Base-by-base conservation (phyloP, 768 basidiomycete genomes). In the Lactifluus hygrophoroides region DNA sequence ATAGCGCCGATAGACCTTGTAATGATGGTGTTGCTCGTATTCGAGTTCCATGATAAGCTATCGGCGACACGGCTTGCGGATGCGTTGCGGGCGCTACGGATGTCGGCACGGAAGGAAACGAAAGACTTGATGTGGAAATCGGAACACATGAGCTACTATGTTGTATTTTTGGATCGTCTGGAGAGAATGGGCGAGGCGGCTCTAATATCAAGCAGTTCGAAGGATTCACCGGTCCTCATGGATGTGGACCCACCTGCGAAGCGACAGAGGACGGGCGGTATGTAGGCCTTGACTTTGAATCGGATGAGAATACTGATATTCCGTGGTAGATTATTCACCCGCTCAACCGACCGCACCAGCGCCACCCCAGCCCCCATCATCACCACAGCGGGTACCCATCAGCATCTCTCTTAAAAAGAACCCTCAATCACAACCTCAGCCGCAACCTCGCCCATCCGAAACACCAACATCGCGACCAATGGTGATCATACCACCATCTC, bases 1-100 rank as follows among this genome's bases (percentile, higher is more conserved):
- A 48, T 65, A 38, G 63, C 65, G 6, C 65, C 65, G 3, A 53
- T 65, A 14, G 65, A 65, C 40, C 56, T 65, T 5, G 60, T 65
- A 5, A 53, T 58, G 54, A 58, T 62, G 46, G 34, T 54, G 0
- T 13, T 64, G 2, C 64, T 65, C 37, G 54, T 65, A 17, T 57
- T 54, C 14, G 51, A 53, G 34, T 57, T 57, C 13, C 49, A 58
- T 25, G 35, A 47, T 1, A 54, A 49, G 48, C 16, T 64, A 2
- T 27, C 61, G 6, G 11, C 28, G 7, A 14, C 51, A 16, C 56
- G 57, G 19, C 44, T 64, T 8, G 32, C 49, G 9, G 57, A 47
- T 25, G 63, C 61, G 8, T 23, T 58, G 3, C 51, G 30, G 7
- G 48, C 34, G 13, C 48, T 60, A 25, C 59, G 59, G 7, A 58